Base-by-base conservation (phyloP, 352 stramenopile species). In the Saprolegnia diclina region DNA sequence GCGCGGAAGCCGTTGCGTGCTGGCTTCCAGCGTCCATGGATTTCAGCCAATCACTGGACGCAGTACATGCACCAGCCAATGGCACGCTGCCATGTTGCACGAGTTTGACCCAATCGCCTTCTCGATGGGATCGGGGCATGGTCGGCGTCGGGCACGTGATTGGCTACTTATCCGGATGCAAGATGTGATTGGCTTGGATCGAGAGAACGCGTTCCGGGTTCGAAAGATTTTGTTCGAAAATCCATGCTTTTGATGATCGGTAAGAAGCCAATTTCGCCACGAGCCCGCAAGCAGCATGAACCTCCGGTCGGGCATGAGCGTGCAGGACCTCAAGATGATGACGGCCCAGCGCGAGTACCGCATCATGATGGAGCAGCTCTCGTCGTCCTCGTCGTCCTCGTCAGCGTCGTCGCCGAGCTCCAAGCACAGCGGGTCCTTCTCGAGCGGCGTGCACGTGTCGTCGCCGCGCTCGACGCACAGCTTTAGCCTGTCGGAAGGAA, bases 241-340 rank as follows among this genome's bases (percentile, higher is more conserved):
- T 48, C 42, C 42, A 48, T n/a, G 42, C 13, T n/a, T 48, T 14
- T n/a, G 42, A n/a, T n/a, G 42, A 48, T 14, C 42, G 18, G 13
- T n/a, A 48, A 48, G 42, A 48, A 48, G 13, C 13, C 13, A 48
- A 48, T 48, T 48, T 35, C 29, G 29, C 29, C 29, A 35, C 29
- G 29, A 35, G 29, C 29, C 29, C 24, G n/a, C 24, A 54, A 54
- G 35, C 24, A 42, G 11, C 13, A 59, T 59, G 52, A 69, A 53
- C 63, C 21, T 93, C 73, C 83, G 85, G 66, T 91, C 83, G 61
- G 85, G 85, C 70, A 93, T 93, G 85, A 89, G 80, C 38, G 85
- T 93, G 24, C 83, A 91, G 83, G 85, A 91, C 32, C 71, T 93
- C 14, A 93, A 93, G 72, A 79, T 90, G 38, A 72, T 93, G 40